Percentiles rank a stretch among this genome's conserved stretches.
Evolutionary conservation across 352 stramenopile genomes (phyloP).

Genomic region (Phytophthora sp.): DNA sequence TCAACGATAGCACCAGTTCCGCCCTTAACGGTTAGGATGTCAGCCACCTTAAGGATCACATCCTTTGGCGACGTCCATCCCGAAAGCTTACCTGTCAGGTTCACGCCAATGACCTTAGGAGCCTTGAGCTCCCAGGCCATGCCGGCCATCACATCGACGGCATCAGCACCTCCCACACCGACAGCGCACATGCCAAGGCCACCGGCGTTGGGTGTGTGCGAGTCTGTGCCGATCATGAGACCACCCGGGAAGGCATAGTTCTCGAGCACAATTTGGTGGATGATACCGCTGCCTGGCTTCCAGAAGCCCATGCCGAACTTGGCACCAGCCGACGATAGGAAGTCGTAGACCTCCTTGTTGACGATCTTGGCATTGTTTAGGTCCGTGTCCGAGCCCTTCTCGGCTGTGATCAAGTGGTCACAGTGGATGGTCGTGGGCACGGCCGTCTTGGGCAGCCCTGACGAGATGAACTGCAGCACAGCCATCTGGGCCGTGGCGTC

Average conservation of each 20-base stretch:
- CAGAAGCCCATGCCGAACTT: conserved; percentile 96
- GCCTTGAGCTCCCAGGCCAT: conserved; percentile 96
- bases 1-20: conserved; percentile 94
- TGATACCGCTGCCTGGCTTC: conserved; percentile 94
- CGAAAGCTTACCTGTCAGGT: conserved; percentile 92
- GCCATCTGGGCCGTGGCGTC: conserved; percentile 95
- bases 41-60: conserved; percentile 94
- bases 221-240: conserved; percentile 96
- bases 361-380: conserved; percentile 89
- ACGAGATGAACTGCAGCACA: conserved; percentile 96
- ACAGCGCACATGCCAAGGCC: conserved; percentile 94
- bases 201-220: conserved; percentile 93
- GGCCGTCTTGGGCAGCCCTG: conserved; percentile 91
- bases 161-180: conserved; percentile 92
- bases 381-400: conserved; percentile 91
- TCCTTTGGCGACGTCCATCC: conserved; percentile 95
- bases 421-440: conserved; percentile 95
- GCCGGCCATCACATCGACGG: conserved; percentile 94
- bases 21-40: conserved; percentile 94
- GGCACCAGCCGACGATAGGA: conserved; percentile 89
- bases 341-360: conserved; percentile 95
- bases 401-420: conserved; percentile 94
- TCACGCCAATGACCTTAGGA: conserved; percentile 95
- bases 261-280: conserved; percentile 95
- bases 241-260: conserved; percentile 95